phyloP scores from a whole-genome alignment of 345 rosid species.

The Eutrema yunnanense region DNA sequence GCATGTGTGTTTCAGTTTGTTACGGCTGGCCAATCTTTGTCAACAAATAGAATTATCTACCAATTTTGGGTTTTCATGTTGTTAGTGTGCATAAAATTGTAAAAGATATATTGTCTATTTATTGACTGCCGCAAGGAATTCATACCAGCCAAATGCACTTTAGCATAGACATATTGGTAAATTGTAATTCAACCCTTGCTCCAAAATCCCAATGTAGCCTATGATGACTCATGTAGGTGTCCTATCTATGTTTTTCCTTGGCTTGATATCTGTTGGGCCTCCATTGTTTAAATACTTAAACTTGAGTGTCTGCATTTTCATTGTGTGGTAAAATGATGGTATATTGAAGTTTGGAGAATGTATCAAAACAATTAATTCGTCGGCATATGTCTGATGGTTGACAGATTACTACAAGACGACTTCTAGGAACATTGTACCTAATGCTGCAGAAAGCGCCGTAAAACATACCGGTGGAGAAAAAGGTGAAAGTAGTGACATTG shows the following conservation, averaged over 20 bases:
- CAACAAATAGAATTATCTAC: background rate
- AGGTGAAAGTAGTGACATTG: constrained; percentile 28
- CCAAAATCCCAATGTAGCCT: background rate
- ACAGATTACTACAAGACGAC: constrained; percentile 41
- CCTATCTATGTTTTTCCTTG: background rate
- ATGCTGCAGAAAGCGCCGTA: constrained; percentile 18
- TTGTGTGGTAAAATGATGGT: background rate
- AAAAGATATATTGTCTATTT: background rate
- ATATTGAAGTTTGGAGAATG: background rate
- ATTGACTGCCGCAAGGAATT: background rate
- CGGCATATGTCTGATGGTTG: constrained; percentile 16
- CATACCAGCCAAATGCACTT: background rate
- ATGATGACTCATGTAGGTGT: background rate
- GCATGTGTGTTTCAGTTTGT: background rate
- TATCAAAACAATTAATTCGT: background rate
- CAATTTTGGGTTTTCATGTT: background rate
- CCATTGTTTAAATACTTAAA: background rate
- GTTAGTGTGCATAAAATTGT: background rate
- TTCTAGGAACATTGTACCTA: constrained; percentile 29
- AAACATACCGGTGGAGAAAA: constrained; percentile 18
- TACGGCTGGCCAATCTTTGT: background rate
- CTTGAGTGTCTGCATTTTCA: background rate
- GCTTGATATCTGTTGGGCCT: background rate
- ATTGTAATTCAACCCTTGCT: background rate
- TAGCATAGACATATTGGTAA: background rate